phyloP scores from a whole-genome alignment of 2,329 filamentous ascomycete species.

The Didymella keratinophila region DNA sequence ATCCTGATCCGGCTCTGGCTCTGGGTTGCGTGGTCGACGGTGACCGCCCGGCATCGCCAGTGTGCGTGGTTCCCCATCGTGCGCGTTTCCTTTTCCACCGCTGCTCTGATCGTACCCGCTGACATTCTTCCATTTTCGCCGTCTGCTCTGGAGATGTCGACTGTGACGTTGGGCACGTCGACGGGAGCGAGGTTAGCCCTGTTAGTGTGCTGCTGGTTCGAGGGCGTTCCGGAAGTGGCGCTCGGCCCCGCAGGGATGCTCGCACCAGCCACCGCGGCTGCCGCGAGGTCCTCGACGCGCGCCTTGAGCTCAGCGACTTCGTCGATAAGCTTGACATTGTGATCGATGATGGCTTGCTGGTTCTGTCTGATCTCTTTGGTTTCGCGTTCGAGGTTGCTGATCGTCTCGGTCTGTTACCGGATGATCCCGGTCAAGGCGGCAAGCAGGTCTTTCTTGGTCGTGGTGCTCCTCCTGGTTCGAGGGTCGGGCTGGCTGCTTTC shows the following conservation, averaged over 20 bases:
- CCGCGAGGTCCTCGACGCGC: not conserved
- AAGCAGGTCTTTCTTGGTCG: not conserved
- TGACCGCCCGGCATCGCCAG: not conserved
- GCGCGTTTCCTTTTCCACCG: not conserved
- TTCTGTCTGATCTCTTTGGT: not conserved
- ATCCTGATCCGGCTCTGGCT: not conserved
- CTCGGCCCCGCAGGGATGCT: not conserved
- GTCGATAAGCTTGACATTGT: conserved; percentile 1
- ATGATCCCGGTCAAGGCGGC: not conserved
- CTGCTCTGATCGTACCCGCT: not conserved
- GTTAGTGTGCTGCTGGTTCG: not conserved
- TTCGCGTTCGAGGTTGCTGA: not conserved
- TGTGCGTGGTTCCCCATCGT: not conserved
- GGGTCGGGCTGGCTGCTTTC: not conserved
- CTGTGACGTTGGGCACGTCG: not conserved
- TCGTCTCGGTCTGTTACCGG: not conserved
- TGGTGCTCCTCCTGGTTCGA: not conserved
- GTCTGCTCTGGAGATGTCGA: not conserved
- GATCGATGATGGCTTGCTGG: not conserved
- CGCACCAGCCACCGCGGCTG: not conserved
- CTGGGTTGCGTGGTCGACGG: not conserved
- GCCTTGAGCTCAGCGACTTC: conserved; percentile 1
- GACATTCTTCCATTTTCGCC: not conserved
- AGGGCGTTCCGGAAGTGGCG: not conserved
- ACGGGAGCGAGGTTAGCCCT: not conserved